These are phyloP conservation scores for Penicillium hordei DNA, from an alignment of 2,329 filamentous ascomycete species.

Conservation along the genomic window DNA sequence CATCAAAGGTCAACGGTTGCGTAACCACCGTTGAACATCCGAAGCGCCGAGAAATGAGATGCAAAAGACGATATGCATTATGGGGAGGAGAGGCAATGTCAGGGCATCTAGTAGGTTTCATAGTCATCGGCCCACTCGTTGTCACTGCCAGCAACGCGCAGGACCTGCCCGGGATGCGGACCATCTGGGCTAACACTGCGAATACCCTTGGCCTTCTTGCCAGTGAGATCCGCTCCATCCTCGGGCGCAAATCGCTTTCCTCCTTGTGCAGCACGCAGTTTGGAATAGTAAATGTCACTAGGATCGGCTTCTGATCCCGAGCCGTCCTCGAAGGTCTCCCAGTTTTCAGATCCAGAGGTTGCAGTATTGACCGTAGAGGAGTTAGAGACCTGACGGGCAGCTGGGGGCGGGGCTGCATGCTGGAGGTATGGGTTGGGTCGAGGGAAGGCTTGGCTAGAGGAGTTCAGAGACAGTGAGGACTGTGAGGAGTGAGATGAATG, in stretches of 20 bases:
- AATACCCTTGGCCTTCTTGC: slow-evolving; percentile 49
- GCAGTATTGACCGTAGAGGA: slow-evolving; percentile 65
- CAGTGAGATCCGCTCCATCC: slow-evolving; percentile 35
- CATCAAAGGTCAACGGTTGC: slow-evolving; percentile 27
- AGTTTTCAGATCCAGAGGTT: slow-evolving; percentile 86
- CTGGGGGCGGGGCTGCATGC: slow-evolving; percentile 39
- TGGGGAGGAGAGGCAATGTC: not conserved
- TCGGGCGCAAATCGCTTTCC: slow-evolving; percentile 59
- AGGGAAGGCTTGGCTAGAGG: slow-evolving; percentile 33
- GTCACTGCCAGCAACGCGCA: slow-evolving; percentile 52
- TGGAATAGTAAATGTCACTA: slow-evolving; percentile 77
- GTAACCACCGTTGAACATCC: slow-evolving; percentile 19
- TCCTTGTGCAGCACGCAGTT: slow-evolving; percentile 64
- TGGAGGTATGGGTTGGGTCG: slow-evolving; percentile 39
- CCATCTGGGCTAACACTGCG: slow-evolving; percentile 48
- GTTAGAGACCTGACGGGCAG: slow-evolving; percentile 67
- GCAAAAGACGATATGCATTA: slow-evolving; percentile 2
- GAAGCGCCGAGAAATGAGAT: slow-evolving; percentile 15
- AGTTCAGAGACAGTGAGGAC: slow-evolving; percentile 39
- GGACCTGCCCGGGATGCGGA: slow-evolving; percentile 44
- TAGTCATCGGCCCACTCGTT: slow-evolving; percentile 56
- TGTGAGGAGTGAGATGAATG: slow-evolving; percentile 46
- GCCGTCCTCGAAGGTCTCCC: slow-evolving; percentile 91
- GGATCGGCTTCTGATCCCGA: slow-evolving; percentile 73
- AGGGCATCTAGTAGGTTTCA: slow-evolving; percentile 40